Percentiles rank a stretch among this genome's conserved stretches.
Conservation (phyloP, 2,329 filamentous ascomycete genomes). For the Pyrenophora seminiperda region DNA sequence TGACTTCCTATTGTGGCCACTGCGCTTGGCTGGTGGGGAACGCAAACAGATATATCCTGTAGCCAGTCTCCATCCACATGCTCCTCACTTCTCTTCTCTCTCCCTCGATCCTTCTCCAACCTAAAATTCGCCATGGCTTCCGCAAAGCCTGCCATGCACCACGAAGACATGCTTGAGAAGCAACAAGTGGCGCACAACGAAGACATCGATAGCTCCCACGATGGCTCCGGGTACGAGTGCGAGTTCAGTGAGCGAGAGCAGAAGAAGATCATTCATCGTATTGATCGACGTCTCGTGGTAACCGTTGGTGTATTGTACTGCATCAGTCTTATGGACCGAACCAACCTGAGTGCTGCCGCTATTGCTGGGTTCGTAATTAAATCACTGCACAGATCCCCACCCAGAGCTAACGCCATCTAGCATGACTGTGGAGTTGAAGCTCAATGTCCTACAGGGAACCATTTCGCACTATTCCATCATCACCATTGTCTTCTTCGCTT, state of each 20-base stretch:
- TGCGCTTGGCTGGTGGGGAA: conserved; percentile 15
- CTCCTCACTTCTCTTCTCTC: conserved; percentile 6
- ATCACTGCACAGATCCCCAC: conserved; percentile 1
- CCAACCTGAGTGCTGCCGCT: conserved; percentile 73
- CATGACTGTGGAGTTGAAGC: conserved; percentile 48
- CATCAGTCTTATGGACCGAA: conserved; percentile 77
- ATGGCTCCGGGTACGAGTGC: conserved; percentile 32
- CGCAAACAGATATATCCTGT: conserved; percentile 9
- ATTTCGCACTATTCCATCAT: conserved; percentile 60
- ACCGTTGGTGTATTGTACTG: conserved; percentile 68
- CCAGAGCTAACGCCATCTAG: conserved; percentile 36
- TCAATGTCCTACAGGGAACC: conserved; percentile 32
- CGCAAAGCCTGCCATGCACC: conserved; percentile 23
- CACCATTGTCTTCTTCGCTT: conserved; percentile 57
- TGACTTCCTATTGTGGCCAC: not conserved
- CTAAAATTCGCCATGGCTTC: conserved; percentile 8
- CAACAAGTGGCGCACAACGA: conserved; percentile 25
- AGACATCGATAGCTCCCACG: conserved; percentile 32
- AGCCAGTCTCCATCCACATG: not conserved
- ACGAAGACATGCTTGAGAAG: conserved; percentile 34
- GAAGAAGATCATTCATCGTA: conserved; percentile 68
- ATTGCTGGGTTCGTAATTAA: conserved; percentile 64
- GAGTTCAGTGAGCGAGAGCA: conserved; percentile 66
- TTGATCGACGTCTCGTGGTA: conserved; percentile 64
- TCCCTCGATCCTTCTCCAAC: not conserved